These are phyloP conservation scores for Flaveria robusta DNA, from an alignment of 129 eudicot genomes.

Conservation along the genomic window DNA sequence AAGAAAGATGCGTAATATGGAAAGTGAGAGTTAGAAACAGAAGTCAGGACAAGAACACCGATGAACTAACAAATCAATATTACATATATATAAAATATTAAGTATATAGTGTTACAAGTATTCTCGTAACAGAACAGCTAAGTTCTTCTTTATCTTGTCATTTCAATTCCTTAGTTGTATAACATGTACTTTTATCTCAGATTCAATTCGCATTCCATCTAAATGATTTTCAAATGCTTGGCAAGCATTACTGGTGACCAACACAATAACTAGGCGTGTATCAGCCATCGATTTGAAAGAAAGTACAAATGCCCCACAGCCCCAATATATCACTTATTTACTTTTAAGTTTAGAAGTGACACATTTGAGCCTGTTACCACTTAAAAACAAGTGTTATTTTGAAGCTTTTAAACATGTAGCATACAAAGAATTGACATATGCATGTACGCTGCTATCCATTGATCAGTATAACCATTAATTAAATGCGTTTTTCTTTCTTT, in stretches of 20 bases:
- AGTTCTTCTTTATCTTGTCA: constrained; percentile 12
- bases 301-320: not conserved
- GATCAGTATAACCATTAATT: not conserved
- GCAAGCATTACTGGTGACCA: not conserved
- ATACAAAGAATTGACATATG: not conserved
- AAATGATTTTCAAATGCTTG: constrained; percentile 1
- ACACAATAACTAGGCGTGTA: not conserved
- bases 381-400: not conserved
- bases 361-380: not conserved
- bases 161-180: constrained; percentile 2
- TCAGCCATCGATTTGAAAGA: not conserved
- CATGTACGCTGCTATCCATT: not conserved
- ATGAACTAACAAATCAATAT: constrained; percentile 2
- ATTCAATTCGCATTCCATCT: constrained; percentile 9
- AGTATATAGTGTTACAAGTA: constrained; percentile 9
- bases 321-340: not conserved
- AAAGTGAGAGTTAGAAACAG: constrained; percentile 12
- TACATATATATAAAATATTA: constrained; percentile 1
- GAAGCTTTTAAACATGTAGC: not conserved
- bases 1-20: constrained; percentile 15
- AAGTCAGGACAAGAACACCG: constrained; percentile 11
- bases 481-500: not conserved
- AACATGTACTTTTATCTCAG: not conserved
- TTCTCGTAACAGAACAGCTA: not conserved
- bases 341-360: not conserved